These are phyloP conservation scores for Colletotrichum lupini DNA, from an alignment of 2,329 filamentous ascomycete species.

Conservation along the genomic window DNA sequence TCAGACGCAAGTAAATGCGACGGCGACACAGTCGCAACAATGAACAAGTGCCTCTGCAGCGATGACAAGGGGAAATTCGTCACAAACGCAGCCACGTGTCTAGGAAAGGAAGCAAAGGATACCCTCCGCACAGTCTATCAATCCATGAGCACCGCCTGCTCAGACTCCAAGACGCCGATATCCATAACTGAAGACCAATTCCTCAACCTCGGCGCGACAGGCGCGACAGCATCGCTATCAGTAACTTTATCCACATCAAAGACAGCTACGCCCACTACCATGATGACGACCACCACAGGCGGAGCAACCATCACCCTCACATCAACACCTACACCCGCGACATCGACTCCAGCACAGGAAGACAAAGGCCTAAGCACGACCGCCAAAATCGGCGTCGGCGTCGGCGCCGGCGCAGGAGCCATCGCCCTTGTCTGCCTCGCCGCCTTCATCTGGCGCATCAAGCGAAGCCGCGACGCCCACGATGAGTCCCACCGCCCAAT, in stretches of 20 bases:
- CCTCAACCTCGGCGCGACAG: slow-evolving; percentile 40
- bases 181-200: slow-evolving; percentile 54
- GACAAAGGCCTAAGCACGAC: slow-evolving; percentile 45
- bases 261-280: slow-evolving; percentile 23
- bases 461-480: slow-evolving; percentile 27
- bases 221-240: slow-evolving; percentile 32
- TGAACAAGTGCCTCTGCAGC: slow-evolving; percentile 62
- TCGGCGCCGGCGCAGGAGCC: slow-evolving; percentile 47
- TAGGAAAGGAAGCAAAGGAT: slow-evolving; percentile 48
- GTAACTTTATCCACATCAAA: slow-evolving; percentile 36
- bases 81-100: slow-evolving; percentile 56
- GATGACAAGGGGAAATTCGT: slow-evolving; percentile 60
- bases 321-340: not conserved
- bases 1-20: slow-evolving; percentile 53
- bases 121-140: slow-evolving; percentile 57
- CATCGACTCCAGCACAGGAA: not conserved
- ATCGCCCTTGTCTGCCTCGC: slow-evolving; percentile 33
- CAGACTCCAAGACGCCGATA: slow-evolving; percentile 55
- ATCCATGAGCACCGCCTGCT: slow-evolving; percentile 56
- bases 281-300: slow-evolving; percentile 23
- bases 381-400: slow-evolving; percentile 53
- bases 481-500: slow-evolving; percentile 34
- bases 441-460: slow-evolving; percentile 27
- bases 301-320: slow-evolving; percentile 29
- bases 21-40: slow-evolving; percentile 48